These are phyloP conservation scores for Oryza meyeriana DNA, from an alignment of 176 grass and related monocot species.

Conservation along the genomic window DNA sequence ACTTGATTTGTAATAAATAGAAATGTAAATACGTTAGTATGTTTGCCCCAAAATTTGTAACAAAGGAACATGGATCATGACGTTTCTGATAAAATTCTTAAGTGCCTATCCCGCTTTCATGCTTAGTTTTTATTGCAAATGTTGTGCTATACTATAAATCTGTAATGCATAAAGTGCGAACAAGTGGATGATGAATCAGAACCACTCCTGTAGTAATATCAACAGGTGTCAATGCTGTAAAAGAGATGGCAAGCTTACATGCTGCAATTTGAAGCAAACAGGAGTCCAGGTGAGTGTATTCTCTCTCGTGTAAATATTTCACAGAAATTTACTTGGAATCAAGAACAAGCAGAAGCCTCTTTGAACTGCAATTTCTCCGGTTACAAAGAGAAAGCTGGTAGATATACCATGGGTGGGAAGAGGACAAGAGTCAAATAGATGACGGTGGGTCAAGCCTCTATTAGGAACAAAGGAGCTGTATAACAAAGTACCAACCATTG, in stretches of 20 bases:
- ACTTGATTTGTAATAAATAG: not conserved
- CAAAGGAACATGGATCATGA: not conserved
- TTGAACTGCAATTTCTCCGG: too few species aligned
- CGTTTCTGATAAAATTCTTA: not conserved
- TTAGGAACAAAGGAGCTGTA: not conserved
- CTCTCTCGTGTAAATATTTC: not conserved
- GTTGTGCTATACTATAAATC: not conserved
- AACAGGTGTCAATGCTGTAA: not conserved
- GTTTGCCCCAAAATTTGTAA: not conserved
- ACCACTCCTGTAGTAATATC: not conserved
- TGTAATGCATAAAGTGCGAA: not conserved
- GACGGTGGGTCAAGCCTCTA: not conserved
- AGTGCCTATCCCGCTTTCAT: not conserved
- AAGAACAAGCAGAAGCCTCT: too few species aligned
- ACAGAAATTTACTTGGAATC: not conserved
- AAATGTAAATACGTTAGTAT: constrained; percentile 32
- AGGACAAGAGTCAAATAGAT: not conserved
- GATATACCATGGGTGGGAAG: not conserved
- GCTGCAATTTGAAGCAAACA: not conserved
- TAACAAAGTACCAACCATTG: not conserved
- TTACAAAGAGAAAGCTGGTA: too few species aligned
- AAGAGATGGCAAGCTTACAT: too few species aligned
- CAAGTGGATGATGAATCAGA: not conserved
- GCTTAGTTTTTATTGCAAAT: not conserved
- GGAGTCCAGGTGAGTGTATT: not conserved